These are phyloP conservation scores for Leishmania tarentolae DNA, from an alignment of 208 protist genomes.

Conservation along the genomic window DNA sequence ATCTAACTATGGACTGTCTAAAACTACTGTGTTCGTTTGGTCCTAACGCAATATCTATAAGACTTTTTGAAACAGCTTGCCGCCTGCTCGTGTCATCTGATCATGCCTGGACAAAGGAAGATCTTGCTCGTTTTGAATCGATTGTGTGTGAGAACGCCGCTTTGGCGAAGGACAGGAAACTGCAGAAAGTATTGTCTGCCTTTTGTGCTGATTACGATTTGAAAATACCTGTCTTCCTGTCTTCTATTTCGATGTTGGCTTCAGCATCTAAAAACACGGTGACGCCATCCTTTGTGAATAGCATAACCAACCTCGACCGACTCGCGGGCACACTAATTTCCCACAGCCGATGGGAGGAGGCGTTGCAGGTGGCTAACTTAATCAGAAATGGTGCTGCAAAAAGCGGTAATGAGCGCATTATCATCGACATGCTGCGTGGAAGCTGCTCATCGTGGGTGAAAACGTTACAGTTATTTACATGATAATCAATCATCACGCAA, in stretches of 20 bases:
- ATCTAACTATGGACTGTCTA: constrained; percentile 5
- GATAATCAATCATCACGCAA: neutral
- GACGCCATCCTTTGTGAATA: neutral
- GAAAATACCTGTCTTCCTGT: constrained; percentile 22
- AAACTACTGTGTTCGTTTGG: constrained; percentile 8
- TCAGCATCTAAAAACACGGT: neutral
- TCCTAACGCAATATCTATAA: constrained; percentile 3
- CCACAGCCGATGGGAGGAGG: constrained; percentile 30
- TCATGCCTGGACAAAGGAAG: neutral
- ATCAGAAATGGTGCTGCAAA: constrained; percentile 8
- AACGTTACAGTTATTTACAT: constrained; percentile 29
- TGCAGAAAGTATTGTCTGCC: constrained; percentile 19
- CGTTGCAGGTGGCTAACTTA: constrained; percentile 14
- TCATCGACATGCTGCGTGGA: constrained; percentile 14
- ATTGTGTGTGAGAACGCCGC: constrained; percentile 10
- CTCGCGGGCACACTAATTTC: constrained; percentile 13
- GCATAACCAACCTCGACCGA: constrained; percentile 29
- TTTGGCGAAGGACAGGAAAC: constrained; percentile 6
- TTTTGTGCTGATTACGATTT: constrained; percentile 36
- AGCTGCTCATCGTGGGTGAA: constrained; percentile 18
- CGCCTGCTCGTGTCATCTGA: constrained; percentile 7
- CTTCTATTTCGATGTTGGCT: neutral
- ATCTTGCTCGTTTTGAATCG: constrained; percentile 18
- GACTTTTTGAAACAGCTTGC: constrained; percentile 19
- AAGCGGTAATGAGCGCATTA: constrained; percentile 16